Evolutionary conservation across 345 rosid genomes (phyloP), one percentile per base, ranked within the genome.

Genomic region (Rubroshorea leprosula): DNA sequence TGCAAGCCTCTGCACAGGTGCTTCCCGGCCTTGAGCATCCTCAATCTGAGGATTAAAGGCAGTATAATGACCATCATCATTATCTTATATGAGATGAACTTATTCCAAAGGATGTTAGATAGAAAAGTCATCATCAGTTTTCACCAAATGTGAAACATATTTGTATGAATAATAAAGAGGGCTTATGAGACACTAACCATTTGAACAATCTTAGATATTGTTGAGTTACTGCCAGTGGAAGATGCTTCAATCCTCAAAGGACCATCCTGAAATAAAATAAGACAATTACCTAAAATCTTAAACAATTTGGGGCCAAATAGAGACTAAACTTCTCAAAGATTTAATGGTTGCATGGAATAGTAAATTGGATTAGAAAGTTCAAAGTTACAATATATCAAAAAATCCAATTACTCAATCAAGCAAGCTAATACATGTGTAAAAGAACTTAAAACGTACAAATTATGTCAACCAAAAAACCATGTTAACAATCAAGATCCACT

Each of bases 21-120:
- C 98, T 77, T 88, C 97, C 73, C 68, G 81, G 46, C 95, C 95
- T 76, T 92, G 95, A 61, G 98, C 97, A 65, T 86, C 95, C 79
- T 92, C 93, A 71, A 89, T 95, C 98, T 89, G n/a, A 71, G 67
- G 72, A 15, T 10, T 44, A 1, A 44, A 5, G 14, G n/a, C 14
- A n/a, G 14, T 44, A 44, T 4, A 14, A 44, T 13, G 47, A 44
- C 17, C 47, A 44, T 44, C 10, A 44, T 55, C 29, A 29, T 1
- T 48, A 29, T 31, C 55, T 27, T 27, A 20, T 14, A 60, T n/a
- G n/a, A n/a, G n/a, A n/a, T n/a, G n/a, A n/a, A n/a, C n/a, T n/a
- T n/a, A n/a, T n/a, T n/a, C 20, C 27, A 49, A 25, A 60, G 20
- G 44, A 27, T 7, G 12, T 39, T 14, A 39, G 2, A 11, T 11